Conservation (phyloP, 352 stramenopile genomes). For the Globisporangium sylvaticum region DNA sequence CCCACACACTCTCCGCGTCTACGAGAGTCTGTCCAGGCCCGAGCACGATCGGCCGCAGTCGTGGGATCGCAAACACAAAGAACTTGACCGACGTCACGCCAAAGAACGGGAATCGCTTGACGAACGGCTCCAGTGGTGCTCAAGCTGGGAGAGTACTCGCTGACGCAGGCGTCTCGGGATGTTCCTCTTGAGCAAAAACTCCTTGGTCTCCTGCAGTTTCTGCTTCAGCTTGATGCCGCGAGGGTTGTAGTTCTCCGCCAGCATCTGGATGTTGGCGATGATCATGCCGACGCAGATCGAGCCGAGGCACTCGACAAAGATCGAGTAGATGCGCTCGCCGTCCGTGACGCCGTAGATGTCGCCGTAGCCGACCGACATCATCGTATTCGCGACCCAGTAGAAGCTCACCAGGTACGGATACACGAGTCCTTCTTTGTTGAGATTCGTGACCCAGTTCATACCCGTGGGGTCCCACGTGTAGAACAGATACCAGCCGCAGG, state of each 20-base stretch:
- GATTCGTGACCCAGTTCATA: slow-evolving; percentile 66
- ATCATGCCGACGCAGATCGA: slow-evolving; percentile 90
- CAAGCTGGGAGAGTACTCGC: slow-evolving; percentile 73
- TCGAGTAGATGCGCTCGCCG: slow-evolving; percentile 77
- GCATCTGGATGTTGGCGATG: slow-evolving; percentile 91
- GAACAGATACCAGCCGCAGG: slow-evolving; percentile 78
- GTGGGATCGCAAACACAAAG: slow-evolving; percentile 63
- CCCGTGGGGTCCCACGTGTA: slow-evolving; percentile 74
- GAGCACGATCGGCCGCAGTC: slow-evolving; percentile 58
- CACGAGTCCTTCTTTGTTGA: slow-evolving; percentile 34
- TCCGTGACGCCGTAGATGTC: slow-evolving; percentile 86
- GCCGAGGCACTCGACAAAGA: slow-evolving; percentile 78
- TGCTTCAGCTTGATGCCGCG: slow-evolving; percentile 64
- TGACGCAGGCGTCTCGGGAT: slow-evolving; percentile 64
- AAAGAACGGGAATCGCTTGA: slow-evolving; percentile 76
- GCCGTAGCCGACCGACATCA: slow-evolving; percentile 92
- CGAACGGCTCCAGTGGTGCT: slow-evolving; percentile 78
- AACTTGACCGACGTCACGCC: slow-evolving; percentile 72
- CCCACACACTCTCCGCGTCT: slow-evolving; percentile 76
- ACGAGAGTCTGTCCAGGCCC: slow-evolving; percentile 56
- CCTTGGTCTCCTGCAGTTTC: slow-evolving; percentile 76
- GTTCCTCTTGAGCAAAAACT: slow-evolving; percentile 66
- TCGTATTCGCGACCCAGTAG: slow-evolving; percentile 92
- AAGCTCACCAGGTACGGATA: slow-evolving; percentile 87
- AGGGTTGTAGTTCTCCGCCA: slow-evolving; percentile 90